Conservation (phyloP, 1,284 basidiomycete genomes). For the Lignosus rhinocerotis region DNA sequence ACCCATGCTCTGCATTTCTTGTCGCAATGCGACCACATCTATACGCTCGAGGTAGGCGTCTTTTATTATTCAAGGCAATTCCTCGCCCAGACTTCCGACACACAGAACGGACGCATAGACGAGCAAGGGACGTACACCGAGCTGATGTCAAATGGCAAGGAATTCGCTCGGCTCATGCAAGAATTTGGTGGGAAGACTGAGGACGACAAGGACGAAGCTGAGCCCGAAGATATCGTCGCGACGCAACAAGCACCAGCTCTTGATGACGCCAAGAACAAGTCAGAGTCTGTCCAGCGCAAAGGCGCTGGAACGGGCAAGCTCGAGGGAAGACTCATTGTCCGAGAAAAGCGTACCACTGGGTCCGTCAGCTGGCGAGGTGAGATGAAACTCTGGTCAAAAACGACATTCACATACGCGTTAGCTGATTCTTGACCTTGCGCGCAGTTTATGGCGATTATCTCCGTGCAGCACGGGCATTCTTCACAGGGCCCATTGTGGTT, state of each 20-base stretch:
- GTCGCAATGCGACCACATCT: constrained; percentile 66
- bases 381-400: no score
- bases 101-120: constrained; percentile 52
- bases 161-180: constrained; percentile 60
- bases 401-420: no score
- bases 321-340: constrained; percentile 63
- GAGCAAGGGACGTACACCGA: constrained; percentile 68
- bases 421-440: background rate
- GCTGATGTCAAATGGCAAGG: constrained; percentile 52
- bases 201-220: constrained; percentile 43
- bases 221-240: constrained; percentile 37
- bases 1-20: constrained; percentile 78
- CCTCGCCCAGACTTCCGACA: no score
- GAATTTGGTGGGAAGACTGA: constrained; percentile 62
- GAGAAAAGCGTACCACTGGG: constrained; percentile 66
- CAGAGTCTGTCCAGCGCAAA: constrained; percentile 38
- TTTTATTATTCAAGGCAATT: background rate
- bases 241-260: constrained; percentile 28
- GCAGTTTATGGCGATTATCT: constrained; percentile 74
- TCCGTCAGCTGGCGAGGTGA: constrained; percentile 60
- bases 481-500: constrained; percentile 61
- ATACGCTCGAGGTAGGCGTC: constrained; percentile 37
- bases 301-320: constrained; percentile 63
- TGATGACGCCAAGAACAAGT: constrained; percentile 43
- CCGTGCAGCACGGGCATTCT: constrained; percentile 57